A percentile compares a stretch with the other conserved stretches of the same genome.
Evolutionary conservation across 1,284 basidiomycete genomes (phyloP).

Genomic region (Vanrija sp.): DNA sequence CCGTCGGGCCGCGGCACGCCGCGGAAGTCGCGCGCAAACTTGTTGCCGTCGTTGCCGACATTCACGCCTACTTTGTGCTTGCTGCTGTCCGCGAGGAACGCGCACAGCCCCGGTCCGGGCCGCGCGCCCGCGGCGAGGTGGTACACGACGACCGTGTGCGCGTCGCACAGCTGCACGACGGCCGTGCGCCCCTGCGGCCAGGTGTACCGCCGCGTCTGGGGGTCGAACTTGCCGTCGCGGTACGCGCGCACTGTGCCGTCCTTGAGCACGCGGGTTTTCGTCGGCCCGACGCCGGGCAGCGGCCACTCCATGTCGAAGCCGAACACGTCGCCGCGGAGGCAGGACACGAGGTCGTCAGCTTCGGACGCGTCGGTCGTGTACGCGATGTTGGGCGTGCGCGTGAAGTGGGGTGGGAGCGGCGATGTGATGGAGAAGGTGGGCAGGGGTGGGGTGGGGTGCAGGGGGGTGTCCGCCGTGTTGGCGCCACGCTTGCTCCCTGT

Average conservation of each 20-base stretch:
- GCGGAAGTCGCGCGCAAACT: slow-evolving; percentile 42
- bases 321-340: slow-evolving; percentile 32
- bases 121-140: slow-evolving; percentile 30
- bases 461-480: neutral
- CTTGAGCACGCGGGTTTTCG: neutral
- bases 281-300: slow-evolving; percentile 12
- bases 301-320: slow-evolving; percentile 48
- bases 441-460: neutral
- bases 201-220: slow-evolving; percentile 6
- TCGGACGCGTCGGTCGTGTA: slow-evolving; percentile 35
- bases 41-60: slow-evolving; percentile 41
- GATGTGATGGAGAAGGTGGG: slow-evolving; percentile 26
- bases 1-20: slow-evolving; percentile 20
- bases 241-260: neutral
- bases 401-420: slow-evolving; percentile 3
- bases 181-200: slow-evolving; percentile 38
- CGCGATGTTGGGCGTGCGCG: slow-evolving; percentile 19
- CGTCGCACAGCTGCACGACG: slow-evolving; percentile 47
- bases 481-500: too few species aligned
- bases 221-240: slow-evolving; percentile 14
- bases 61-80: slow-evolving; percentile 47
- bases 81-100: slow-evolving; percentile 33
- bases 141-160: slow-evolving; percentile 40
- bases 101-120: slow-evolving; percentile 19
- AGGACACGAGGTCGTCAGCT: slow-evolving; percentile 32